phyloP scores from a whole-genome alignment of 2,329 filamentous ascomycete species.

The Arachnopeziza araneosa region DNA sequence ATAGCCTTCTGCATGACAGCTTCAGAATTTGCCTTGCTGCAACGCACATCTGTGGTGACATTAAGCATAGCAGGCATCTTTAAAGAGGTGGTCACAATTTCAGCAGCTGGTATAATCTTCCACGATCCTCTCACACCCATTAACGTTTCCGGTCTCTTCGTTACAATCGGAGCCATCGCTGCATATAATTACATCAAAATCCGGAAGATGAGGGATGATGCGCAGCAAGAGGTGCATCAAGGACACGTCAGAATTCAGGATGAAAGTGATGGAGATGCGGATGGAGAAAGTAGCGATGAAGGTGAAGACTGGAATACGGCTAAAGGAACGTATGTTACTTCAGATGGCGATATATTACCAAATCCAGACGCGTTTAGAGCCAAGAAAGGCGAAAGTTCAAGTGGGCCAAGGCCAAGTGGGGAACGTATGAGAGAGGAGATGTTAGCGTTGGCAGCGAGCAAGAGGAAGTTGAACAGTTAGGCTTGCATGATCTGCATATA shows the following conservation, averaged over 20 bases:
- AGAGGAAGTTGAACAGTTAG: constrained; percentile 20
- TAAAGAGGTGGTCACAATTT: constrained; percentile 97
- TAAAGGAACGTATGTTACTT: constrained; percentile 23
- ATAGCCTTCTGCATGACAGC: constrained; percentile 97
- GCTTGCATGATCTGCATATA: neutral
- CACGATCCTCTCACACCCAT: constrained; percentile 80
- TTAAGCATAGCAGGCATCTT: constrained; percentile 96
- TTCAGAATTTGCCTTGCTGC: constrained; percentile 89
- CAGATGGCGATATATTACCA: constrained; percentile 27
- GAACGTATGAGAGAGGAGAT: constrained; percentile 5
- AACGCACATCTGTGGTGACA: constrained; percentile 93
- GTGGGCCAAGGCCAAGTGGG: neutral
- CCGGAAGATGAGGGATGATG: constrained; percentile 76
- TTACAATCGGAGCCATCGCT: constrained; percentile 81
- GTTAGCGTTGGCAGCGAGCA: constrained; percentile 14
- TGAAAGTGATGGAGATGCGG: constrained; percentile 19
- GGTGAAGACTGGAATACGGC: constrained; percentile 25
- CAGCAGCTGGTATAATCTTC: constrained; percentile 80
- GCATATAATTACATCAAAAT: constrained; percentile 97
- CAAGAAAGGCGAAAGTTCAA: constrained; percentile 12
- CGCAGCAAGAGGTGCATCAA: constrained; percentile 46
- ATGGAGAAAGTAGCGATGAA: constrained; percentile 17
- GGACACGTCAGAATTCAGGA: constrained; percentile 10
- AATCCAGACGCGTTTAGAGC: constrained; percentile 8
- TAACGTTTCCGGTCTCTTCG: constrained; percentile 80